A percentile compares a stretch with the other conserved stretches of the same genome.
phyloP scores from a whole-genome alignment of 176 grass and related monocot genomes.

The Guadua angustifolia region DNA sequence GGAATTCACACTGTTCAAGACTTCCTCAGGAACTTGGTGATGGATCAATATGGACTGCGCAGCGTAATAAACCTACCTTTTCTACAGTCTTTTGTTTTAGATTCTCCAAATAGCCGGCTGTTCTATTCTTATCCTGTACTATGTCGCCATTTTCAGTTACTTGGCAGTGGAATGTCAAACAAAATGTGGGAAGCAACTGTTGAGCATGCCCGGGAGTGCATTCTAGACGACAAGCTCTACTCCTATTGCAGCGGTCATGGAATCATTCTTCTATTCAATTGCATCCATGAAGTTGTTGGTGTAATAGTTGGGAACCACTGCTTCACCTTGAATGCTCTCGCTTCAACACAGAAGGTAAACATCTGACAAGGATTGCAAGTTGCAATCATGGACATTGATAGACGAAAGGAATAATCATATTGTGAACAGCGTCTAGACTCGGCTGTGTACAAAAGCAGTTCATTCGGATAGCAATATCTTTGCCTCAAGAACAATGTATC shows the following conservation, averaged over 20 bases:
- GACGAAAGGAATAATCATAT: not conserved
- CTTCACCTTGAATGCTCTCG: conserved; percentile 59
- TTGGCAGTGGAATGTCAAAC: conserved; percentile 83
- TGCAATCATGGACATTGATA: not conserved
- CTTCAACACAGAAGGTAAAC: conserved; percentile 56
- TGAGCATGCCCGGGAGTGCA: conserved; percentile 73
- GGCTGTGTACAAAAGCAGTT: not conserved
- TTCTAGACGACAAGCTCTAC: conserved; percentile 68
- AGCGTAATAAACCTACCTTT: conserved; percentile 49
- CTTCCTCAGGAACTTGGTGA: conserved; percentile 78
- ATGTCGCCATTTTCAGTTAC: conserved; percentile 49
- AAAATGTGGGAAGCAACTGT: conserved; percentile 85
- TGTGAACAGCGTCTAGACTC: not conserved
- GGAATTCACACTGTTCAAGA: conserved; percentile 77
- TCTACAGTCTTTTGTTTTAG: not conserved
- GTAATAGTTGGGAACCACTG: conserved; percentile 53
- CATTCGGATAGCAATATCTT: not conserved
- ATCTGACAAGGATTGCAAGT: not conserved
- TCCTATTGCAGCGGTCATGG: conserved; percentile 65
- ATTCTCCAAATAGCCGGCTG: not conserved
- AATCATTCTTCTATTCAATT: conserved; percentile 63
- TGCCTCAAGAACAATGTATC: not conserved
- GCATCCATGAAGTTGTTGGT: conserved; percentile 64
- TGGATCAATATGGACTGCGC: conserved; percentile 68
- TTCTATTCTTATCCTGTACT: conserved; percentile 5